Evolutionary conservation across 2,329 filamentous ascomycete species (phyloP).

Genomic region (Delphinella strobiligena): DNA sequence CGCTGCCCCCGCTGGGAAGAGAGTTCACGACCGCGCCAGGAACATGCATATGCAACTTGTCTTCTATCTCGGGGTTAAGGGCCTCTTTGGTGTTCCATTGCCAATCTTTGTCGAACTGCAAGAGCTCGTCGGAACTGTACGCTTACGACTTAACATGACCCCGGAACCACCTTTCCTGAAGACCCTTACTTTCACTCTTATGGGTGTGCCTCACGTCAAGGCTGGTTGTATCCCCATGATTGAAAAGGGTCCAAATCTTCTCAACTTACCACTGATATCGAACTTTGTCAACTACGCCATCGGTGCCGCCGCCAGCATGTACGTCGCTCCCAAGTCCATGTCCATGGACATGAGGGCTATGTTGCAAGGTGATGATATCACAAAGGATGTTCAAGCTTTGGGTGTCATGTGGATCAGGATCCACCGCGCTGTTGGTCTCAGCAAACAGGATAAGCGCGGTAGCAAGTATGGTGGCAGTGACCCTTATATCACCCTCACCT

Average conservation of each 20-base stretch:
- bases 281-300: slow-evolving; percentile 94
- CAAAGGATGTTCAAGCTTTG: slow-evolving; percentile 76
- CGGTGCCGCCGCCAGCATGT: slow-evolving; percentile 72
- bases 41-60: slow-evolving; percentile 97
- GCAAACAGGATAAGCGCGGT: slow-evolving; percentile 79
- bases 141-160: slow-evolving; percentile 71
- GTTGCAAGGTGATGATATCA: slow-evolving; percentile 80
- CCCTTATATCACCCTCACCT: slow-evolving; percentile 87
- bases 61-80: slow-evolving; percentile 85
- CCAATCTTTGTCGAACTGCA: slow-evolving; percentile 85
- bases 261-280: slow-evolving; percentile 63
- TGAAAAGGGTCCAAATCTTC: slow-evolving; percentile 71
- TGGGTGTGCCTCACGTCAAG: slow-evolving; percentile 82
- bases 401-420: slow-evolving; percentile 91
- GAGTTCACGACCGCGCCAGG: slow-evolving; percentile 67
- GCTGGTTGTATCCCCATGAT: slow-evolving; percentile 88
- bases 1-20: slow-evolving; percentile 58
- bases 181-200: slow-evolving; percentile 81
- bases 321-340: slow-evolving; percentile 80
- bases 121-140: slow-evolving; percentile 77
- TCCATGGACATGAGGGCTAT: slow-evolving; percentile 83
- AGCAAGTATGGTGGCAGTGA: slow-evolving; percentile 81
- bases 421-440: slow-evolving; percentile 73
- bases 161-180: slow-evolving; percentile 89
- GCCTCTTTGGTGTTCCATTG: slow-evolving; percentile 76